A percentile compares a stretch with the other conserved stretches of the same genome.
These are phyloP conservation scores for Rhododendron kiyosumense DNA, from an alignment of 148 eudicot genomes.

Conservation along the genomic window DNA sequence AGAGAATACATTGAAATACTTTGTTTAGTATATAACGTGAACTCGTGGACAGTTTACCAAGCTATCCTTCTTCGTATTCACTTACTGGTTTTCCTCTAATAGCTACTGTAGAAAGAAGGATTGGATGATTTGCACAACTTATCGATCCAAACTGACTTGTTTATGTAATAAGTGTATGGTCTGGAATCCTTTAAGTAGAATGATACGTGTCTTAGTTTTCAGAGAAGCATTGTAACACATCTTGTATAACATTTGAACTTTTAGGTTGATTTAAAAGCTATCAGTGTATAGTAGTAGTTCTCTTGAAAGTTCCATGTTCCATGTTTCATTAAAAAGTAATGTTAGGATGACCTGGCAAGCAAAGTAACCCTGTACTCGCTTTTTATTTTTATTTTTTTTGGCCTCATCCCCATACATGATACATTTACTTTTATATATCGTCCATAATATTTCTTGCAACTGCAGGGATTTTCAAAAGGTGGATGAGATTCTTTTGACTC, in stretches of 20 bases:
- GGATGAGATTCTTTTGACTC: slow-evolving; percentile 63
- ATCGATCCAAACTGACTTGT: background rate
- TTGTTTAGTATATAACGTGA: no score
- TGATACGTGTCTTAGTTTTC: background rate
- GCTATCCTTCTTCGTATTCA: background rate
- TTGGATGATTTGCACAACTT: background rate
- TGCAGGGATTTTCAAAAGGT: slow-evolving; percentile 81
- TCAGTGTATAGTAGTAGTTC: background rate
- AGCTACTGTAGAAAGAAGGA: background rate
- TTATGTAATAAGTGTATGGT: background rate
- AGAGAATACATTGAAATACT: background rate
- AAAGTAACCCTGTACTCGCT: background rate
- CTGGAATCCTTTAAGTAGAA: background rate
- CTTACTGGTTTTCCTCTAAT: background rate
- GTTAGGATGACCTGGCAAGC: background rate
- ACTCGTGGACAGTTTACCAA: background rate
- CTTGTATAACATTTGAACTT: background rate
- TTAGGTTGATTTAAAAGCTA: background rate
- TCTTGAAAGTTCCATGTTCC: background rate
- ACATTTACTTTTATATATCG: background rate
- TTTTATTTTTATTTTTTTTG: background rate
- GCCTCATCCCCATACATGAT: background rate
- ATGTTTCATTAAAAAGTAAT: background rate
- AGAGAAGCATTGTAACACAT: background rate
- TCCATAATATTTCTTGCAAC: slow-evolving; percentile 9